These are phyloP conservation scores for Nannochloropsis salina DNA, from an alignment of 108 stramenopile genomes.

Conservation along the genomic window DNA sequence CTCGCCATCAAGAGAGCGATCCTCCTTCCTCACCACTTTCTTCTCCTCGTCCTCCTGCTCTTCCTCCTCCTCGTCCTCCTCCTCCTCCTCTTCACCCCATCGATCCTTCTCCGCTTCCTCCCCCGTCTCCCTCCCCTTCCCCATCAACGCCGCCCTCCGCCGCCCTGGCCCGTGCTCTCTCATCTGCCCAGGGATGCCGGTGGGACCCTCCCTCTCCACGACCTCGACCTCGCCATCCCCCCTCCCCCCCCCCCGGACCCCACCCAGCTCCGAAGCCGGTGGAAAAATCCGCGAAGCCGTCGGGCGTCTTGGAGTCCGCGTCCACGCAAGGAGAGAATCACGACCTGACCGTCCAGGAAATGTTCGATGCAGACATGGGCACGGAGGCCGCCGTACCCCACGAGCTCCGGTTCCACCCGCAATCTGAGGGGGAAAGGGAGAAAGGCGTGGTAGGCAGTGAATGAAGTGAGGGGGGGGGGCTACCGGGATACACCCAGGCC, in stretches of 20 bases:
- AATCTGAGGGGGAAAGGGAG: not conserved
- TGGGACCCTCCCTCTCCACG: not conserved
- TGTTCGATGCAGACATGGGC: not conserved
- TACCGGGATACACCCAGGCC: too few relatives aligned
- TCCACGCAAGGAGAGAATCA: not conserved
- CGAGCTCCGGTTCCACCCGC: not conserved
- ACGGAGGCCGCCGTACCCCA: not conserved
- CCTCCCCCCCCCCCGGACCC: not conserved
- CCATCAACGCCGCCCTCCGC: not conserved
- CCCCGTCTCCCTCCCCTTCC: not conserved
- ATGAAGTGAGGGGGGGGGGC: too few relatives aligned
- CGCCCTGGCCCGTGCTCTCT: not conserved
- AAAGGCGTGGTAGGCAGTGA: not conserved
- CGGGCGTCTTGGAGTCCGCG: not conserved
- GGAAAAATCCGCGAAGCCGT: not conserved
- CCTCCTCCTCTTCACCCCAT: not conserved
- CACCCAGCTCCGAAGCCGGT: not conserved
- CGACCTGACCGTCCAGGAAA: not conserved
- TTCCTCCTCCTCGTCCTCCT: not conserved
- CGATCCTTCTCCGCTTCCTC: not conserved
- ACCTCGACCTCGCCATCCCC: not conserved
- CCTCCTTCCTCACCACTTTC: too few relatives aligned
- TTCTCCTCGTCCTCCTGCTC: too few relatives aligned
- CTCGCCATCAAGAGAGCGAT: too few relatives aligned
- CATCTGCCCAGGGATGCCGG: not conserved